These are phyloP conservation scores for Candida odintsovae DNA, from an alignment of 805 yeast species.

Conservation along the genomic window DNA sequence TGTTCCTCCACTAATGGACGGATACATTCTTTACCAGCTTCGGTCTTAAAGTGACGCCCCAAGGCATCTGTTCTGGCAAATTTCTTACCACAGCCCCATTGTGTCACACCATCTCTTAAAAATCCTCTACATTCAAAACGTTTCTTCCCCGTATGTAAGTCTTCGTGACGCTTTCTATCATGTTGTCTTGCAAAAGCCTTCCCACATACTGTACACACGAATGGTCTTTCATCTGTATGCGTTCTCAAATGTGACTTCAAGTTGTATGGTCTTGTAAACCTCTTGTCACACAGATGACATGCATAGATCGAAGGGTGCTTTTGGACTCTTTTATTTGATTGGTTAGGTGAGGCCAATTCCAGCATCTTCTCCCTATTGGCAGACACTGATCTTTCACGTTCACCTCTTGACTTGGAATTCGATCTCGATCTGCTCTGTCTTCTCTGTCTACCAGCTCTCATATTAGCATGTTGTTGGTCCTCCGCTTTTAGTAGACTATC, in stretches of 20 bases:
- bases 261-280: slow-evolving; percentile 90
- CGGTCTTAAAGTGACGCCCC: slow-evolving; percentile 75
- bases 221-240: slow-evolving; percentile 82
- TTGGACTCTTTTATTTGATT: slow-evolving; percentile 49
- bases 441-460: slow-evolving; percentile 30
- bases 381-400: slow-evolving; percentile 26
- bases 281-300: slow-evolving; percentile 79
- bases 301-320: slow-evolving; percentile 71
- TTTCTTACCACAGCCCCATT: slow-evolving; percentile 78
- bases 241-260: slow-evolving; percentile 87
- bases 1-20: slow-evolving; percentile 61
- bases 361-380: slow-evolving; percentile 47
- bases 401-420: slow-evolving; percentile 12
- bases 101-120: slow-evolving; percentile 43
- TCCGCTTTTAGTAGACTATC: slow-evolving; percentile 13
- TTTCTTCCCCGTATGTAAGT: slow-evolving; percentile 71
- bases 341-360: slow-evolving; percentile 57
- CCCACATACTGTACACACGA: slow-evolving; percentile 65
- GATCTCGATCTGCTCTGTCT: slow-evolving; percentile 27
- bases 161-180: slow-evolving; percentile 72
- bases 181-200: slow-evolving; percentile 80
- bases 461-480: slow-evolving; percentile 13
- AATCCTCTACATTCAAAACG: slow-evolving; percentile 66
- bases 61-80: slow-evolving; percentile 79
- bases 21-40: slow-evolving; percentile 69